phyloP scores from a whole-genome alignment of 768 basidiomycete species.

The Termitomyces sp. region DNA sequence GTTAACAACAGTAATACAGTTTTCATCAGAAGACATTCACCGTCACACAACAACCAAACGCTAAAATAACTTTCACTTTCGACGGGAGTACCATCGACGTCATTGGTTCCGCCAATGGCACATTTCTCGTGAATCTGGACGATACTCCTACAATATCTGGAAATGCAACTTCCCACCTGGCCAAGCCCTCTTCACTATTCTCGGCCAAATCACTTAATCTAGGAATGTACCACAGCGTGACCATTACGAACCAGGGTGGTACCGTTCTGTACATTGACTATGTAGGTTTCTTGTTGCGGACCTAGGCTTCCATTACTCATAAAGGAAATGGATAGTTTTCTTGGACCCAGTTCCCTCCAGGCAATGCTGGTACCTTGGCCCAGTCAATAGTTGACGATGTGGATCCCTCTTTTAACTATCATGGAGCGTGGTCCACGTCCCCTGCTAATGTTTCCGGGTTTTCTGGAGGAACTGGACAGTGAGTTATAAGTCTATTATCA shows the following conservation, averaged over 20 bases:
- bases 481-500: not conserved
- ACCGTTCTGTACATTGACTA: not conserved
- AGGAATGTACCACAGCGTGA: not conserved
- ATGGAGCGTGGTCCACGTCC: not conserved
- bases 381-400: not conserved
- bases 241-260: not conserved
- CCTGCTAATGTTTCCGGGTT: not conserved
- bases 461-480: slow-evolving; percentile 1
- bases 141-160: not conserved
- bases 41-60: not conserved
- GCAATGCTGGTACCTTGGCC: not conserved
- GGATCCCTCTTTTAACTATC: not conserved
- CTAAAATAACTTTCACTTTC: not conserved
- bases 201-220: not conserved
- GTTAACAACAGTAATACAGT: not conserved
- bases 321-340: not conserved
- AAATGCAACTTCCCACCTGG: not conserved
- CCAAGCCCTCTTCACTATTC: not conserved
- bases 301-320: not conserved
- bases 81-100: not conserved
- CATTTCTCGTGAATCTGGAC: not conserved
- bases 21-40: slow-evolving; percentile 1
- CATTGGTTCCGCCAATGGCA: not conserved
- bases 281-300: not conserved
- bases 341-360: not conserved